Evolutionary conservation across 2,329 filamentous ascomycete genomes (phyloP).

Genomic region (Stemphylium vesicarium): DNA sequence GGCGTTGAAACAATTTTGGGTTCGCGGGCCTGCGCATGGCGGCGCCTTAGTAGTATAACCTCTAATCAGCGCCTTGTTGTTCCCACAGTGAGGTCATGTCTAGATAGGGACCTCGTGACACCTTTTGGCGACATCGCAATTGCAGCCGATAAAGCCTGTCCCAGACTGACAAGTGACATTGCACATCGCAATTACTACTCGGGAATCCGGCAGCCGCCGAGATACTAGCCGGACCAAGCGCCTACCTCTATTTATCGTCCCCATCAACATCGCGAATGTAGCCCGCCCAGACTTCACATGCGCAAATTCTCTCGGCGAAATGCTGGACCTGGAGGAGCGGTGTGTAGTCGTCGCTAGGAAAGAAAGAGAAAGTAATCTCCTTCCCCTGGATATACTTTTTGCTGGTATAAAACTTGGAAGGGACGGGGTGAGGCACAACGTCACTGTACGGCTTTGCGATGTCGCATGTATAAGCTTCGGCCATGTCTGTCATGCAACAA

Average conservation of each 20-base stretch:
- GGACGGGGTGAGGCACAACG: neutral
- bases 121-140: too few species aligned
- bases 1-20: neutral
- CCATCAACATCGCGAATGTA: conserved; percentile 2
- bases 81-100: neutral
- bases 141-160: neutral
- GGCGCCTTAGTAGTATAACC: too few species aligned
- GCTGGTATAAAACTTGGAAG: neutral
- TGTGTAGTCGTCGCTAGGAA: neutral
- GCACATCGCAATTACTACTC: conserved; percentile 26
- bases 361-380: neutral
- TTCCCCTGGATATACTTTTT: neutral
- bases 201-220: conserved; percentile 20
- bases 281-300: neutral
- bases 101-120: too few species aligned
- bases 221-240: conserved; percentile 12
- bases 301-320: neutral
- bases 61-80: neutral
- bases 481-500: neutral
- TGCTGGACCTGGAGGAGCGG: neutral
- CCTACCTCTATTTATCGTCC: neutral
- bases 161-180: conserved; percentile 14
- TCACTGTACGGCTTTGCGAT: neutral
- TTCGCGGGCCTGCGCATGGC: too few species aligned
- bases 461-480: neutral